A percentile compares a stretch with the other conserved stretches of the same genome.
These are phyloP conservation scores for Claviceps lovelessii DNA, from an alignment of 2,329 filamentous ascomycete species.

Conservation along the genomic window DNA sequence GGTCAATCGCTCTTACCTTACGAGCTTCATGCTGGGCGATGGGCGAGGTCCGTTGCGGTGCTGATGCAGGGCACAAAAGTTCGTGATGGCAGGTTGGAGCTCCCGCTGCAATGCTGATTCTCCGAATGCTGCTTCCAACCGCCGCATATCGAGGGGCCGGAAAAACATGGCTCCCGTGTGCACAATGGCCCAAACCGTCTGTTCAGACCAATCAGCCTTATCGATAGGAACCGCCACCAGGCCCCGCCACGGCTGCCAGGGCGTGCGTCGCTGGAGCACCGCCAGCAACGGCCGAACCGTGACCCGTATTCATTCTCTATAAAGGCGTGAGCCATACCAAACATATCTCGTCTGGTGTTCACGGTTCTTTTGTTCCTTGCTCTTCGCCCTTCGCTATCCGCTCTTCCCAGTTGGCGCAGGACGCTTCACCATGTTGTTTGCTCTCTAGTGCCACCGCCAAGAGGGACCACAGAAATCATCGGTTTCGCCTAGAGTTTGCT, in stretches of 20 bases:
- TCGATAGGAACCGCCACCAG: slow-evolving; percentile 1
- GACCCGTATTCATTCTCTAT: neutral
- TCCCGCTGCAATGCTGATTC: neutral
- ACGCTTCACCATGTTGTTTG: neutral
- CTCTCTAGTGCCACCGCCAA: neutral
- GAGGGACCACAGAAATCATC: neutral
- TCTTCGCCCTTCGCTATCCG: neutral
- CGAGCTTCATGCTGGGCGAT: slow-evolving; percentile 73
- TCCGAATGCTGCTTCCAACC: neutral
- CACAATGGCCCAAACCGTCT: neutral
- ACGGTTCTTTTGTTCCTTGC: neutral
- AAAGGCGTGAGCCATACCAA: neutral
- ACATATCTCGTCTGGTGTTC: neutral
- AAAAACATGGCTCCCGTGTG: neutral
- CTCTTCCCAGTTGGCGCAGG: neutral
- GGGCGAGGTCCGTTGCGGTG: neutral
- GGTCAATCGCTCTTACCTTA: slow-evolving; percentile 51
- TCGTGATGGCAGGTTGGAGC: neutral
- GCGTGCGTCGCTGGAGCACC: neutral
- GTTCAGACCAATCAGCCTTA: neutral
- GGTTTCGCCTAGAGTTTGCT: neutral
- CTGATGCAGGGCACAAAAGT: neutral
- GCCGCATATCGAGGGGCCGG: neutral
- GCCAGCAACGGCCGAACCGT: neutral
- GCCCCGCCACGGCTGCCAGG: neutral